Base-by-base conservation (phyloP, 306 rosid species). In the Sesbania bispinosa region DNA sequence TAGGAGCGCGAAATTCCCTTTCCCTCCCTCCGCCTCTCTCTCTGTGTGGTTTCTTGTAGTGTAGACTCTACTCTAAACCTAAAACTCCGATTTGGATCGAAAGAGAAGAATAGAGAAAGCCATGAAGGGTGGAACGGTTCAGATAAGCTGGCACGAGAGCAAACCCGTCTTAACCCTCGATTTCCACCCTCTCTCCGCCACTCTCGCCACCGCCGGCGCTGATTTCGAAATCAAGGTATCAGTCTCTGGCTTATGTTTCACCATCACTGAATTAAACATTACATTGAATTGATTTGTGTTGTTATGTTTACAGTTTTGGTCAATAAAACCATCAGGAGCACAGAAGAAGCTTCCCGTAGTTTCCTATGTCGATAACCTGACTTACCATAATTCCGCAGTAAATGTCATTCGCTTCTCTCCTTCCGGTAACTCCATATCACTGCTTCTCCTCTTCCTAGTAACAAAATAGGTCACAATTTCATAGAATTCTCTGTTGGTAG, bases 201-300 rank as follows among this genome's bases (percentile, higher is more conserved):
- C 85, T 50, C 90, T 94, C 15, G 98, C 98, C 71, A 91, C 98
- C 38, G 98, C 89, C 65, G 98, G 98, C 79, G 97, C 98, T 69
- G 98, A 94, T 81, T 91, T 80, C 81, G 99, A 87, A 78, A 91
- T 94, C 86, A 90, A 94, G 98, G 97, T 91, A 21, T 36, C 16
- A 18, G n/a, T n/a, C 7, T 10, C 5, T 5, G 13, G 3, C 52
- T n/a, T n/a, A n/a, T n/a, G 16, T 10, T 3, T 2, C 21, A 2
- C 0, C 38, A 48, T 7, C 10, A 14, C 68, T 77, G 11, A 27
- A 10, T 35, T 27, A 6, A 55, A 53, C 8, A 3, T 10, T 10
- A 27, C 9, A n/a, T 67, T 48, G n/a, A 48, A 16, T 63, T 66
- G 47, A 32, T 19, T 57, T 47, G 4, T 72, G 32, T 38, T 64